Evolutionary conservation across 2,329 filamentous ascomycete genomes (phyloP).

Genomic region (Fusarium pseudograminearum): DNA sequence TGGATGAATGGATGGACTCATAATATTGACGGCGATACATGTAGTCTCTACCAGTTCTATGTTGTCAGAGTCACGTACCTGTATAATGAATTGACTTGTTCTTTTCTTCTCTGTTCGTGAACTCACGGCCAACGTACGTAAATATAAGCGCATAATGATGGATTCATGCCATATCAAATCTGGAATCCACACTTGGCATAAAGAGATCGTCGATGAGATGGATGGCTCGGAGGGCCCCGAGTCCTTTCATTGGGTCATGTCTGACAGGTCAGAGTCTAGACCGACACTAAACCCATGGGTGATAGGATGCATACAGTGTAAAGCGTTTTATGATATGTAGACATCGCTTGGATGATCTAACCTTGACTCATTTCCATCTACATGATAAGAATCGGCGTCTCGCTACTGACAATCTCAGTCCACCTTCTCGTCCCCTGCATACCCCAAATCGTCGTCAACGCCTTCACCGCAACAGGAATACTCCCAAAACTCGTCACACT

Average conservation of each 20-base stretch:
- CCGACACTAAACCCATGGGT: not conserved
- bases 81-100: too few relatives aligned
- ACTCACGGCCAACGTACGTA: not conserved
- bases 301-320: not conserved
- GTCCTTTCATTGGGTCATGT: not conserved
- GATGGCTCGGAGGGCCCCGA: rapidly evolving
- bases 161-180: not conserved
- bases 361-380: constrained; percentile 14
- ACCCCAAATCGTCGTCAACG: constrained; percentile 53
- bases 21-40: not conserved
- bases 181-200: not conserved
- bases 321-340: too few relatives aligned
- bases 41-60: too few relatives aligned
- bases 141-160: not conserved
- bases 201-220: not conserved
- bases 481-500: constrained; percentile 53
- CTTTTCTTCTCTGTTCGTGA: too few relatives aligned
- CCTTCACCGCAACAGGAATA: constrained; percentile 52
- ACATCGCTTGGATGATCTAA: not conserved
- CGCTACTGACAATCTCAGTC: constrained; percentile 48
- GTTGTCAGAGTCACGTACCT: too few relatives aligned
- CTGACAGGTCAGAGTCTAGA: not conserved
- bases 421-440: constrained; percentile 42
- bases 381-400: constrained; percentile 49
- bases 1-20: not conserved